Conservation (phyloP, 176 grass and related monocot species). For the Musa troglodytarum region DNA sequence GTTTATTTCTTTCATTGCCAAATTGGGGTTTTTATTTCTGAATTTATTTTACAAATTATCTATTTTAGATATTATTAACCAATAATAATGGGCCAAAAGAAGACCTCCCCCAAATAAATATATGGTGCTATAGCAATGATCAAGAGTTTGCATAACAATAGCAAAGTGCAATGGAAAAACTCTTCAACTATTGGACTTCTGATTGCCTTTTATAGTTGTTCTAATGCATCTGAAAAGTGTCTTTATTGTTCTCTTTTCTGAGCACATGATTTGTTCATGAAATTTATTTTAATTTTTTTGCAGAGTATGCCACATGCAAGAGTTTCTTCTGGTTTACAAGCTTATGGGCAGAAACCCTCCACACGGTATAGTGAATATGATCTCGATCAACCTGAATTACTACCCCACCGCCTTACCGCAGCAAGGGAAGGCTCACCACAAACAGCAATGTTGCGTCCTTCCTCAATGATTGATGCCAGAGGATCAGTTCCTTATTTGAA, state of each 20-base stretch:
- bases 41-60: too few species aligned
- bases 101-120: too few species aligned
- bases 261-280: not conserved
- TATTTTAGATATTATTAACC: too few species aligned
- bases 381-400: slow-evolving; percentile 43
- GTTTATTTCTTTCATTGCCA: too few species aligned
- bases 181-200: not conserved
- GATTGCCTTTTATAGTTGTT: not conserved
- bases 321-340: slow-evolving; percentile 24
- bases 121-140: too few species aligned
- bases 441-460: slow-evolving; percentile 4
- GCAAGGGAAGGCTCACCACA: slow-evolving; percentile 27
- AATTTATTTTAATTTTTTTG: slow-evolving; percentile 9
- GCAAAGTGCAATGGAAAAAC: too few species aligned
- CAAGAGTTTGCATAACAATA: too few species aligned
- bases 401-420: slow-evolving; percentile 21
- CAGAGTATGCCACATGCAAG: slow-evolving; percentile 21
- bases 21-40: too few species aligned
- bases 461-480: slow-evolving; percentile 25
- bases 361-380: slow-evolving; percentile 36
- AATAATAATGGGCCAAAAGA: too few species aligned
- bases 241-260: not conserved
- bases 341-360: slow-evolving; percentile 34
- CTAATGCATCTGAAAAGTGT: not conserved
- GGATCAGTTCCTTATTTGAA: slow-evolving; percentile 36